phyloP scores from a whole-genome alignment of 202 grass and related monocot genomes.

The Setaria italica region DNA sequence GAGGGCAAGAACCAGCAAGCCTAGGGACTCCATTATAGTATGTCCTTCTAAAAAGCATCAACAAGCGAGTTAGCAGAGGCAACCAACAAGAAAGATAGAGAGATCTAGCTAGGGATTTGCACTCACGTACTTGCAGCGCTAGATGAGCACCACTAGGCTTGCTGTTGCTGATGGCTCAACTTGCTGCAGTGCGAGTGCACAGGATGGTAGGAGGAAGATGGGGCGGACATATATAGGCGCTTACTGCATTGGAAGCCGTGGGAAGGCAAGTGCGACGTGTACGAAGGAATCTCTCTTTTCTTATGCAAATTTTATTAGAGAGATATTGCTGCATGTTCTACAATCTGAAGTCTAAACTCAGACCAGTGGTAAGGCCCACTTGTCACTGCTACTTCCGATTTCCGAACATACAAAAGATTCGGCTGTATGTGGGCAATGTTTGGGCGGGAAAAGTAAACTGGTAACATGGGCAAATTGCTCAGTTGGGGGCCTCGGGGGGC shows the following conservation, averaged over 20 bases:
- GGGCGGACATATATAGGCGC: conserved; percentile 53
- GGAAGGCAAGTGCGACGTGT: conserved; percentile 42
- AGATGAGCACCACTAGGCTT: conserved; percentile 51
- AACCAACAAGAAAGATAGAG: not conserved
- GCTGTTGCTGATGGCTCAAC: conserved; percentile 39
- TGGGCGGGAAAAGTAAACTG: conserved; percentile 33
- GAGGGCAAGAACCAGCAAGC: conserved; percentile 49
- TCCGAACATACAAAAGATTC: conserved; percentile 31
- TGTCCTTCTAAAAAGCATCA: conserved; percentile 38
- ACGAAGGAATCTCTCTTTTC: conserved; percentile 17
- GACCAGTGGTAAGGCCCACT: not conserved
- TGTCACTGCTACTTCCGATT: not conserved
- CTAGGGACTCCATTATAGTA: conserved; percentile 57
- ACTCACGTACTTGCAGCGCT: conserved; percentile 23
- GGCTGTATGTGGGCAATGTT: not conserved
- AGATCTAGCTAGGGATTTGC: conserved; percentile 41
- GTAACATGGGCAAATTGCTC: conserved; percentile 53
- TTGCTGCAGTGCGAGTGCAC: conserved; percentile 26
- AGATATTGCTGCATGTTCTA: conserved; percentile 23
- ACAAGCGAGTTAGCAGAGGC: not conserved
- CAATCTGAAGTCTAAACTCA: not conserved
- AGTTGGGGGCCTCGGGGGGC: not conserved
- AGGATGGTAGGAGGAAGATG: conserved; percentile 52
- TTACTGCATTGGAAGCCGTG: conserved; percentile 26
- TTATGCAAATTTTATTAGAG: conserved; percentile 9